phyloP scores from a whole-genome alignment of 129 eudicot species.

The Rutidosis leptorrhynchoides region DNA sequence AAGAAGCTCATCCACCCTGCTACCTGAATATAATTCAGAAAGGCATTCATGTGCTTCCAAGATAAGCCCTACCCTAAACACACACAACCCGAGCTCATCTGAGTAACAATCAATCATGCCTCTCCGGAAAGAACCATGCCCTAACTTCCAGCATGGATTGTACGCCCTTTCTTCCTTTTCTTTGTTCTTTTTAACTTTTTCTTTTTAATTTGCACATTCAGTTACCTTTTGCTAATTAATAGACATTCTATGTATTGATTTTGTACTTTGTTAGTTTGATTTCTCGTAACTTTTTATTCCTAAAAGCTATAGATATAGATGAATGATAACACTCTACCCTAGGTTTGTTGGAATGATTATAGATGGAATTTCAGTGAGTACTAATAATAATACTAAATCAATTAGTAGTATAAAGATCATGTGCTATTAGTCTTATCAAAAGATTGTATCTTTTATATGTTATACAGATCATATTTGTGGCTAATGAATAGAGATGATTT shows the following conservation, averaged over 20 bases:
- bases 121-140: constrained; percentile 65
- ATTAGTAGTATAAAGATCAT: neutral
- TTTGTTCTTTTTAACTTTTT: neutral
- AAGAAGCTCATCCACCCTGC: too few relatives aligned
- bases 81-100: too few relatives aligned
- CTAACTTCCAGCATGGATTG: constrained; percentile 88
- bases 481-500: neutral
- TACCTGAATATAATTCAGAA: too few relatives aligned
- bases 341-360: neutral
- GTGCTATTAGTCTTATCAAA: neutral
- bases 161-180: constrained; percentile 23
- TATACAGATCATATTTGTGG: neutral
- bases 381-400: neutral
- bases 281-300: neutral
- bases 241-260: neutral
- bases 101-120: constrained; percentile 43
- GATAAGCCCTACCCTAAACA: too few relatives aligned
- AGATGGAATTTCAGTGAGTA: neutral
- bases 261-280: neutral
- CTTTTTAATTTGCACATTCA: constrained; percentile 11
- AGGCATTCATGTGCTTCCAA: too few relatives aligned
- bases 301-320: neutral
- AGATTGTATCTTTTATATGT: neutral
- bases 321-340: neutral
- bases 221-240: neutral